These are phyloP conservation scores for Vitis cinerea DNA, from an alignment of 164 flowering plant genomes.

Conservation along the genomic window DNA sequence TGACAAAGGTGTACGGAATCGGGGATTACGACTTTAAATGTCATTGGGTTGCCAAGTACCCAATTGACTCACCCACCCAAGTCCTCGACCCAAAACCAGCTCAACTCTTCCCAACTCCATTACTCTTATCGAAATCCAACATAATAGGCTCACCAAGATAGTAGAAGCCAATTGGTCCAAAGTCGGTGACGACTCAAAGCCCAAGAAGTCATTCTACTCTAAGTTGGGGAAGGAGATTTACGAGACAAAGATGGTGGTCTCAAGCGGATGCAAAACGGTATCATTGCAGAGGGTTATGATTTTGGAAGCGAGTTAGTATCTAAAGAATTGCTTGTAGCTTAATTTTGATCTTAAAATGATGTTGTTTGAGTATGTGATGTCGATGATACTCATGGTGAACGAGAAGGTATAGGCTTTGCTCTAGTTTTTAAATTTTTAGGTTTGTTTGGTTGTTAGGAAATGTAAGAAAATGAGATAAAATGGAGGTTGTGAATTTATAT, in stretches of 20 bases:
- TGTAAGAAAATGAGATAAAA: background rate
- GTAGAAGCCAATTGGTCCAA: constrained; percentile 74
- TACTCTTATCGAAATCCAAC: constrained; percentile 73
- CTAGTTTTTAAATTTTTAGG: background rate
- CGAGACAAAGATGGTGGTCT: constrained; percentile 65
- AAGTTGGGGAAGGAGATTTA: constrained; percentile 87
- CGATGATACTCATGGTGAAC: constrained; percentile 92
- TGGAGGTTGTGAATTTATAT: background rate
- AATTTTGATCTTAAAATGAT: constrained; percentile 18
- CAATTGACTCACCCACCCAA: constrained; percentile 32
- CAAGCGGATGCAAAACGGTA: constrained; percentile 57
- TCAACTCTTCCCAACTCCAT: constrained; percentile 54
- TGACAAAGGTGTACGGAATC: constrained; percentile 82
- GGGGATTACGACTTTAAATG: constrained; percentile 85
- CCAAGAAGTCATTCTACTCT: constrained; percentile 42
- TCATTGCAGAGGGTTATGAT: constrained; percentile 87
- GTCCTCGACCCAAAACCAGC: constrained; percentile 47
- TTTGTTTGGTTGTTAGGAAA: background rate
- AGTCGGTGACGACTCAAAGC: constrained; percentile 23
- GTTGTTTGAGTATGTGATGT: constrained; percentile 91
- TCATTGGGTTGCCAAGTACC: constrained; percentile 93
- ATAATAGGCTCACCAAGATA: constrained; percentile 74
- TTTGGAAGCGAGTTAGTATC: constrained; percentile 62
- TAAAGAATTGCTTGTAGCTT: constrained; percentile 95
- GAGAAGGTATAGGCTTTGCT: constrained; percentile 63